Base-by-base conservation (phyloP, 805 yeast species). In the Saccharomycopsis babjevae region DNA sequence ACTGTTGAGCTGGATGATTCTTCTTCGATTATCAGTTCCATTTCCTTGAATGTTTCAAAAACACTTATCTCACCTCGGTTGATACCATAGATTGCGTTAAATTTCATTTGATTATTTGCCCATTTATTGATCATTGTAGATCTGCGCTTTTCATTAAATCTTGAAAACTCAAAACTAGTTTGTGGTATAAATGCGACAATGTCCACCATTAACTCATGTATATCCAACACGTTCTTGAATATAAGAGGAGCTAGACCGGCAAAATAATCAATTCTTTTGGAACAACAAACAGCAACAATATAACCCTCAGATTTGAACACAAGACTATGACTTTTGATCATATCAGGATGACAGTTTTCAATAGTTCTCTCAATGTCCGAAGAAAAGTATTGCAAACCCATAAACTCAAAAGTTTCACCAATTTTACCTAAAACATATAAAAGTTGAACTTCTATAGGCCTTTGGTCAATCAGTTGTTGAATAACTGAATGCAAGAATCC, bases 301-400 rank as follows among this genome's bases (percentile, higher is more conserved):
- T 87, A 83, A 18, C 90, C 93, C 8, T 91, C 92, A 46, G 92
- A 85, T 69, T 88, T 91, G 72, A 90, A 86, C 0, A 91, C 79
- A 67, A 91, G 85, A 36, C 85, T 73, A 0, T 74, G 72, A 2
- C 73, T 71, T n/a, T 70, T 65, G 20, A 67, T 67, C 28, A 84
- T 76, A n/a, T 75, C 72, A 15, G 73, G 63, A 64, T 81, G 82
- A 5, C 78, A 72, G 56, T 76, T 69, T 69, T 83, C 84, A 57
- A 92, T 77, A 60, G 94, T 79, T 62, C 77, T 62, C 73, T 84
- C 99, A 59, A 94, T 80, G 71, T 94, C 99, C 28, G 77, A 74
- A 1, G 96, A 96, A 76, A 94, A 93, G 71, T 90, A 96, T 67
- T 89, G 91, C 68, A 94, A 75, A 0, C 99, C 99, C 76, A 89